Evolutionary conservation across 164 flowering plant species (phyloP), one percentile per base, ranked within the genome.

Genomic region (Vitis rotundifolia): DNA sequence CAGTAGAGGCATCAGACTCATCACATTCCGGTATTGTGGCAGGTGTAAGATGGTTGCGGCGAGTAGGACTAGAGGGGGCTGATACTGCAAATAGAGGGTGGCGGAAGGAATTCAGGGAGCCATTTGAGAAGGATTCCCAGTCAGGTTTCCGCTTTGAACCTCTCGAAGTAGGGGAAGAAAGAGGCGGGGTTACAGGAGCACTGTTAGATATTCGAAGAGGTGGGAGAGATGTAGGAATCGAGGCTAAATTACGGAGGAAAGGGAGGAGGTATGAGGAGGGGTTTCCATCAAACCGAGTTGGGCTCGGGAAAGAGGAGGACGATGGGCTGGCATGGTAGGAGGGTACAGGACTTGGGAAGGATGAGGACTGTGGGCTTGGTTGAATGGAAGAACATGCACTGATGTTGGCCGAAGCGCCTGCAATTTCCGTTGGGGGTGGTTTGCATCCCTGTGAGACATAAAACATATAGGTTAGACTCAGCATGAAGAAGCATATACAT

Each of bases 171-270:
- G 99, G 99, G 31, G 99, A 92, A 26, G 97, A 88, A 11, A 86
- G 84, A 11, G 97, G 98, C 0, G 98, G 97, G 3, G 99, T 94
- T 26, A 91, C 93, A 11, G 99, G 99, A 15, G 99, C 99, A 77
- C 97, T 92, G 71, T 88, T 94, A 18, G 99, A 92, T 65, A 94
- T 92, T 2, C 97, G 84, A 7, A 92, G 84, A 58, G 89, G 88
- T 11, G 98, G 97, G 1, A 94, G 87, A 50, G 85, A 82, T 3
- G 88, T 51, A 6, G 97, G 97, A 11, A 87, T 82, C 13, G 92
- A 74, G 5, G 92, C 86, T 31, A 88, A 79, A 73, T 88, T 88
- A 4, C 73, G 85, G 7, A 91, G 88, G 76, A 89, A 88, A 8
- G 98, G 97, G 9, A 89, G 85, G 64, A 88, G 83, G 68, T 85